A percentile compares a stretch with the other conserved stretches of the same genome.
Evolutionary conservation across 129 eudicot species (phyloP).

Genomic region (carrot (Daucus carota)): DNA sequence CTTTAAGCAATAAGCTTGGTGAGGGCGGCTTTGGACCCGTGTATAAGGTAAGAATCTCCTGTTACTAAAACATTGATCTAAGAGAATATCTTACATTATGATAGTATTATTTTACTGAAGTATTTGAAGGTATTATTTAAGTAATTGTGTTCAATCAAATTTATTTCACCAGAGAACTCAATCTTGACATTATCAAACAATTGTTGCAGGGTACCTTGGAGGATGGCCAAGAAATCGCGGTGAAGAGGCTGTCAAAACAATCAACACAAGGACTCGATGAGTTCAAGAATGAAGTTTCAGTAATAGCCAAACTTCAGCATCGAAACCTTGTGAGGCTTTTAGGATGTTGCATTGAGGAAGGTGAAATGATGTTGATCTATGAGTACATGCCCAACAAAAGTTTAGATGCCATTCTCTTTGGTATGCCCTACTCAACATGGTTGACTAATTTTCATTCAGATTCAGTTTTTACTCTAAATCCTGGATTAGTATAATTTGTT

Average conservation of each 20-base stretch:
- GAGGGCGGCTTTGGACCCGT: constrained; percentile 10
- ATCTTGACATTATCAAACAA: neutral
- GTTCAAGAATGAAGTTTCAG: constrained; percentile 32
- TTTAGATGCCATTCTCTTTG: constrained; percentile 20
- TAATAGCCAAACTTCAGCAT: constrained; percentile 29
- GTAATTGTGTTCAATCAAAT: neutral
- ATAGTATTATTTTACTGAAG: too few species aligned
- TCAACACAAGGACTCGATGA: constrained; percentile 24
- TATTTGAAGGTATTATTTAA: too few species aligned
- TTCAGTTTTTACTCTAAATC: neutral
- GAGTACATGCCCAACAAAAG: constrained; percentile 30
- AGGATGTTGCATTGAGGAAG: constrained; percentile 26
- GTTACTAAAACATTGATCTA: neutral
- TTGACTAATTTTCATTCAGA: neutral
- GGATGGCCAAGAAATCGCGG: constrained; percentile 23
- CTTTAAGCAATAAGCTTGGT: constrained; percentile 1
- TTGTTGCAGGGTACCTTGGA: constrained; percentile 1
- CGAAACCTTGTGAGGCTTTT: constrained; percentile 32
- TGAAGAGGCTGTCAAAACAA: constrained; percentile 19
- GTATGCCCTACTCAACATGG: neutral
- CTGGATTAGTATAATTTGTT: neutral
- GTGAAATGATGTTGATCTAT: constrained; percentile 26
- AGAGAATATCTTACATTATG: neutral
- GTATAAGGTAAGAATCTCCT: constrained; percentile 1
- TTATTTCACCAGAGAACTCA: neutral